Conservation (phyloP, 1,284 basidiomycete species). For the Marasmius tenuissimus region DNA sequence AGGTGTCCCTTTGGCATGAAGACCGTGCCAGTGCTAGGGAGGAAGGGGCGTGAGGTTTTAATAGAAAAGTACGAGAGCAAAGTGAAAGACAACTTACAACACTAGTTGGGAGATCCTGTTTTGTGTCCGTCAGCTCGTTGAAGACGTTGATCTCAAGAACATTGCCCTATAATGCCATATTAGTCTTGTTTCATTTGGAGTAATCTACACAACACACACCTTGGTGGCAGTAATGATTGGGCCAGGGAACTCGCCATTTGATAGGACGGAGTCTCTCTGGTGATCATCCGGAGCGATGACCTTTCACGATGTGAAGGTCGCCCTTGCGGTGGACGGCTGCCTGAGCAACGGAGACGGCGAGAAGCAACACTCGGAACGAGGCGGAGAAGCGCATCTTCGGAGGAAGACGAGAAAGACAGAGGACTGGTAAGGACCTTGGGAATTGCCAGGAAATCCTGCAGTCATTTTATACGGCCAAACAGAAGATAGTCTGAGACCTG, state of each 20-base stretch:
- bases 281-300: neutral
- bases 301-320: neutral
- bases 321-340: neutral
- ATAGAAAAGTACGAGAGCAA: neutral
- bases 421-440: too few relatives aligned
- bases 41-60: too few relatives aligned
- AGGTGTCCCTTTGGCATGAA: conserved; percentile 6
- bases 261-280: neutral
- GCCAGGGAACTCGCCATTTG: neutral
- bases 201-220: neutral
- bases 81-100: conserved; percentile 2
- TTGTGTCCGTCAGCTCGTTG: conserved; percentile 3
- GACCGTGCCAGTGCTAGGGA: conserved; percentile 13
- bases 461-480: too few relatives aligned
- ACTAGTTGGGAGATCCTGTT: conserved; percentile 4
- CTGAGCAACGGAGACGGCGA: too few relatives aligned
- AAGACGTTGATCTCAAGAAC: conserved; percentile 9
- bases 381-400: too few relatives aligned
- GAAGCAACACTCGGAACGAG: too few relatives aligned
- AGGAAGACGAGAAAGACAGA: too few relatives aligned
- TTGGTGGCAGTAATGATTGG: conserved; percentile 4
- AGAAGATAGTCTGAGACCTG: too few relatives aligned
- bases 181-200: neutral
- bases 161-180: neutral
- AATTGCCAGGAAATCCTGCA: too few relatives aligned